These are phyloP conservation scores for Circinella umbellata DNA, from an alignment of 371 early-diverging fungal genomes.

Conservation along the genomic window DNA sequence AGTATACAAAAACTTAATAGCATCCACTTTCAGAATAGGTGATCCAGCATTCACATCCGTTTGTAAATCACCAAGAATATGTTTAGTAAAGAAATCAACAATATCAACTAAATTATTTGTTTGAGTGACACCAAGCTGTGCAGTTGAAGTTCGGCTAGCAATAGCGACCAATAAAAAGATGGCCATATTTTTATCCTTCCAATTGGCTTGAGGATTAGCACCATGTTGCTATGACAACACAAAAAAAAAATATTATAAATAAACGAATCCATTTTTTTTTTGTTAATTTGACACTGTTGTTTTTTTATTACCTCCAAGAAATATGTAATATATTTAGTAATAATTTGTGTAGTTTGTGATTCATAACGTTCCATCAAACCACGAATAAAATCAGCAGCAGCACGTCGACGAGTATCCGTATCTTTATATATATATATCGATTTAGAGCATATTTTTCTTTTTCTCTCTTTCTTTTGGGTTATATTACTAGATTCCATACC, in stretches of 20 bases:
- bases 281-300: no score
- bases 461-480: no score
- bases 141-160: conserved; percentile 68
- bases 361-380: conserved; percentile 90
- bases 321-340: conserved; percentile 74
- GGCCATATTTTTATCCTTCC: conserved; percentile 97
- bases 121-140: conserved; percentile 78
- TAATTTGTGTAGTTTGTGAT: conserved; percentile 80
- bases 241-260: background rate
- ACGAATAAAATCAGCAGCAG: conserved; percentile 91
- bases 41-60: conserved; percentile 70
- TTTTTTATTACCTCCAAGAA: conserved; percentile 63
- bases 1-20: conserved; percentile 89
- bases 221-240: conserved; percentile 60
- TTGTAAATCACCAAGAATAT: conserved; percentile 85
- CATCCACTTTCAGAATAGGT: conserved; percentile 93
- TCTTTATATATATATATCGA: conserved; percentile 41
- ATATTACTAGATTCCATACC: conserved; percentile 37
- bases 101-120: conserved; percentile 82
- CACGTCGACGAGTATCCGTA: conserved; percentile 89
- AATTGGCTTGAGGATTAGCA: conserved; percentile 72
- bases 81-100: conserved; percentile 78
- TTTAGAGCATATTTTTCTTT: no score
- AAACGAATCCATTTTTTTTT: no score
- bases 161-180: conserved; percentile 90